phyloP scores from a whole-genome alignment of 768 basidiomycete genomes.

The Stropharia rugosoannulata region DNA sequence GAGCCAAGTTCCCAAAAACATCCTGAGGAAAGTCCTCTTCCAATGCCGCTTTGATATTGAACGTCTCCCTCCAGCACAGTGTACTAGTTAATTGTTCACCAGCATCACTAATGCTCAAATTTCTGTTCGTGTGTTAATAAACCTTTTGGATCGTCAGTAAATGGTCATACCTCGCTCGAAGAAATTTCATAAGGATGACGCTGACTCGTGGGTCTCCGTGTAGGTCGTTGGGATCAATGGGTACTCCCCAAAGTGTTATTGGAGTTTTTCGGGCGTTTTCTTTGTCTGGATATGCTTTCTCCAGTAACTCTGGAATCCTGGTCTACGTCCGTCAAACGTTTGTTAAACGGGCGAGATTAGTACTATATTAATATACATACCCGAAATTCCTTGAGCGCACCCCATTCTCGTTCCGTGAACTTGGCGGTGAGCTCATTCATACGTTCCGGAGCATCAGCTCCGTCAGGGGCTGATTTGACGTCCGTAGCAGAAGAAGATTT shows the following conservation, averaged over 20 bases:
- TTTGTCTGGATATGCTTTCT: constrained; percentile 61
- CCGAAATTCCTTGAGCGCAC: constrained; percentile 63
- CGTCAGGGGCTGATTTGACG: constrained; percentile 7
- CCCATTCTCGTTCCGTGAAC: constrained; percentile 76
- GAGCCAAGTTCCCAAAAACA: constrained; percentile 62
- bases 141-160: not conserved
- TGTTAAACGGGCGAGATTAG: not conserved
- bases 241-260: constrained; percentile 71
- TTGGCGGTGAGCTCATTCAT: constrained; percentile 68
- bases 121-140: constrained; percentile 28
- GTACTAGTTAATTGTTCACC: constrained; percentile 67
- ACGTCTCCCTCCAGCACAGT: constrained; percentile 68
- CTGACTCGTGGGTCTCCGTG: constrained; percentile 62
- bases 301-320: constrained; percentile 52
- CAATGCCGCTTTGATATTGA: constrained; percentile 57
- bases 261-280: constrained; percentile 47
- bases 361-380: constrained; percentile 33
- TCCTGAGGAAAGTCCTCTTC: constrained; percentile 63
- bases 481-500: constrained; percentile 8
- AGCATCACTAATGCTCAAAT: constrained; percentile 53
- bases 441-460: constrained; percentile 40
- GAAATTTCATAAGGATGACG: constrained; percentile 80
- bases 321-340: constrained; percentile 19
- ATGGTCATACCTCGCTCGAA: constrained; percentile 61
- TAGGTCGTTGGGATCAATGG: constrained; percentile 56